A percentile compares a stretch with the other conserved stretches of the same genome.
Evolutionary conservation across 176 grass and related monocot species (phyloP).

Genomic region (Carex kokanica): DNA sequence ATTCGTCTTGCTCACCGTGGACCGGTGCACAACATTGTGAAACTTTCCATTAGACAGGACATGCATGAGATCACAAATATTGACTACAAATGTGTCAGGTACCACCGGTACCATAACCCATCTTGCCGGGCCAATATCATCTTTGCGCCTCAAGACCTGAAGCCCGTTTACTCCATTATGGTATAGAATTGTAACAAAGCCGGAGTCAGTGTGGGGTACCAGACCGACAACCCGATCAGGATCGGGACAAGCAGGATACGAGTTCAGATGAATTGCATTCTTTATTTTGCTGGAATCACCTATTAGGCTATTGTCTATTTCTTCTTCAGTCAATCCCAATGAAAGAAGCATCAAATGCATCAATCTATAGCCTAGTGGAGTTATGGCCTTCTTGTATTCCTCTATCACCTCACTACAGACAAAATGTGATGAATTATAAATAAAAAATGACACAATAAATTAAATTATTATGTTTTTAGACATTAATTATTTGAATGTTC

Average conservation of each 20-base stretch:
- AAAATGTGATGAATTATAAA: background rate
- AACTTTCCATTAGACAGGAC: no score
- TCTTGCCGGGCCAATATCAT: background rate
- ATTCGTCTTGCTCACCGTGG: no score
- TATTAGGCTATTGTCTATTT: slow-evolving; percentile 6
- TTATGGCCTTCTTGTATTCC: slow-evolving; percentile 49
- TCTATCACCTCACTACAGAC: slow-evolving; percentile 52
- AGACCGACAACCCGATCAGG: slow-evolving; percentile 56
- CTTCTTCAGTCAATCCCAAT: slow-evolving; percentile 38
- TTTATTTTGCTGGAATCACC: slow-evolving; percentile 25
- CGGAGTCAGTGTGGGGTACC: slow-evolving; percentile 54
- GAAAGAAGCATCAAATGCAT: slow-evolving; percentile 43
- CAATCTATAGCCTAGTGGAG: slow-evolving; percentile 22
- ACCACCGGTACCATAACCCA: slow-evolving; percentile 51
- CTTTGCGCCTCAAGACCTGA: slow-evolving; percentile 38
- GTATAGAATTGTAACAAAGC: slow-evolving; percentile 47
- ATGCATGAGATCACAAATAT: slow-evolving; percentile 52
- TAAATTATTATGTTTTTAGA: background rate
- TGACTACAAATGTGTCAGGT: slow-evolving; percentile 31
- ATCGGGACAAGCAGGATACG: slow-evolving; percentile 53
- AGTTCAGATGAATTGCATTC: slow-evolving; percentile 37
- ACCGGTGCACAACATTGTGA: no score
- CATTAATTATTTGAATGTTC: background rate
- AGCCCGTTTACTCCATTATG: slow-evolving; percentile 50
- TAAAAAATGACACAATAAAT: background rate